These are phyloP conservation scores for Pseudisothecium myosuroides DNA, from an alignment of 225 moss, liverwort and hornwort genomes.

Conservation along the genomic window DNA sequence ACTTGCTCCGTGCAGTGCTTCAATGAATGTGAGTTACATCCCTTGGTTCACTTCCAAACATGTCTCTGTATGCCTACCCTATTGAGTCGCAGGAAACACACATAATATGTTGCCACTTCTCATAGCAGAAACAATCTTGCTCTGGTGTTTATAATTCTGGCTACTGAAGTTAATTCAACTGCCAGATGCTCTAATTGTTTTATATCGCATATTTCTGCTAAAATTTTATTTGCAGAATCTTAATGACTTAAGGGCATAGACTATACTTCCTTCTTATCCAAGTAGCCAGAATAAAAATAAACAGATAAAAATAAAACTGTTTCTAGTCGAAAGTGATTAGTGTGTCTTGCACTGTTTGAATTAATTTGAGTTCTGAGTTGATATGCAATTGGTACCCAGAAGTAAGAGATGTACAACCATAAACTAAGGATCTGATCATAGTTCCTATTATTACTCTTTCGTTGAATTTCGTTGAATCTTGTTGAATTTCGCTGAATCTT, in stretches of 20 bases:
- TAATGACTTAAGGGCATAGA: background rate
- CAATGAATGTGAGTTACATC: slow-evolving; percentile 35
- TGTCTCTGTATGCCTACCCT: background rate
- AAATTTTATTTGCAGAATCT: background rate
- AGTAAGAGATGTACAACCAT: background rate
- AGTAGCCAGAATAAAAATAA: background rate
- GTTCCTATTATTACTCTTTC: background rate
- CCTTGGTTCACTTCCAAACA: background rate
- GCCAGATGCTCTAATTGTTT: background rate
- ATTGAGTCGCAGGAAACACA: background rate
- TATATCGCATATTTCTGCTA: background rate
- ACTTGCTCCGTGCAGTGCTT: slow-evolving; percentile 39
- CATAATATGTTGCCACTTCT: background rate
- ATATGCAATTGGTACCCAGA: background rate
- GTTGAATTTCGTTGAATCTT: too few relatives aligned
- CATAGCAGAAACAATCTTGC: background rate
- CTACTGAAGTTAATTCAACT: background rate
- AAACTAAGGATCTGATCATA: background rate
- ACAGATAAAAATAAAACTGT: background rate
- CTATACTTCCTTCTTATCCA: background rate
- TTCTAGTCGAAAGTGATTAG: background rate
- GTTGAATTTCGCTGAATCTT: background rate
- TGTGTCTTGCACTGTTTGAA: background rate
- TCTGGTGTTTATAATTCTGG: background rate
- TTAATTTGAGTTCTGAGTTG: background rate